phyloP scores from a whole-genome alignment of 805 yeast species.

The Saturnispora diversa region DNA sequence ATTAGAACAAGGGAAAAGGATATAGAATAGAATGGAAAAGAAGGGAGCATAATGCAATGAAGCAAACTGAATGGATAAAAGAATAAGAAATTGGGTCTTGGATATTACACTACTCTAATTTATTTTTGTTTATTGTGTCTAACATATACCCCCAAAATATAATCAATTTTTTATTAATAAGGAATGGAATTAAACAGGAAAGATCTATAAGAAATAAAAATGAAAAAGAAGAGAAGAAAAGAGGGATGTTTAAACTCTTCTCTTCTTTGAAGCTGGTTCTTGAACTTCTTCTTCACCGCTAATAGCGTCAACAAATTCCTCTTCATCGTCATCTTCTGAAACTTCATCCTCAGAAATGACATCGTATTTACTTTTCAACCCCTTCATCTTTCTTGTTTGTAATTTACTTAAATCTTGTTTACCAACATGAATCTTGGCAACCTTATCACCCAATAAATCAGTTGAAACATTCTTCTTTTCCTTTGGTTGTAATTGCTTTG shows the following conservation, averaged over 20 bases:
- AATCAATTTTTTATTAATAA: not conserved
- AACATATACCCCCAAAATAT: not conserved
- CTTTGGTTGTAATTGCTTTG: constrained; percentile 75
- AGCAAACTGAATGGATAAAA: too few relatives aligned
- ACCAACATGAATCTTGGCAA: constrained; percentile 94
- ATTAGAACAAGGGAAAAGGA: too few relatives aligned
- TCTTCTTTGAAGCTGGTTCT: constrained; percentile 21
- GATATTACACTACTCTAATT: too few relatives aligned
- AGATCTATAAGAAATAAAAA: not conserved
- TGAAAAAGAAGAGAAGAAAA: not conserved
- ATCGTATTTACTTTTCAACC: constrained; percentile 80
- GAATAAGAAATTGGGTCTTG: too few relatives aligned
- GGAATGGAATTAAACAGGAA: too few relatives aligned
- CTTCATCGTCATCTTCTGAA: constrained; percentile 29
- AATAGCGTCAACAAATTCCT: constrained; percentile 24
- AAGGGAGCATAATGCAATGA: too few relatives aligned
- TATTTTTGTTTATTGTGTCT: not conserved
- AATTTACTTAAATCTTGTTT: constrained; percentile 82
- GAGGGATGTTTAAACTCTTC: constrained; percentile 17
- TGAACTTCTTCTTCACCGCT: constrained; percentile 16
- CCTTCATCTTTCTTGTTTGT: constrained; percentile 98
- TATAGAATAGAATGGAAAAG: too few relatives aligned
- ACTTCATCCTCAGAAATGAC: constrained; percentile 52
- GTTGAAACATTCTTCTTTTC: constrained; percentile 82
- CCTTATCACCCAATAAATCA: constrained; percentile 90